These are phyloP conservation scores for Simmondsia chinensis DNA, from an alignment of 148 eudicot species.

Conservation along the genomic window DNA sequence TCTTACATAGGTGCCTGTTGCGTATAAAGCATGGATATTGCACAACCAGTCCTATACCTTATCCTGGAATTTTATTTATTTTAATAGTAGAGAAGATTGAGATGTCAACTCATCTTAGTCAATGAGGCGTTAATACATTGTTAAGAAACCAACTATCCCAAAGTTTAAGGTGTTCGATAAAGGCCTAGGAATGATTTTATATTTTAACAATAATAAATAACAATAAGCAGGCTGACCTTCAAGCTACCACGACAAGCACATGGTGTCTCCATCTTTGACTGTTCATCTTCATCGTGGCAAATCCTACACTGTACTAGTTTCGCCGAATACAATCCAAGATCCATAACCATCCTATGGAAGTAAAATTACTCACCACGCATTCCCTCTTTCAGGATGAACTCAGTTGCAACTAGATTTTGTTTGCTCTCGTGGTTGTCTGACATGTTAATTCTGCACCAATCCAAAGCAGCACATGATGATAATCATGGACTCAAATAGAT, in stretches of 20 bases:
- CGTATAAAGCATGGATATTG: too few relatives aligned
- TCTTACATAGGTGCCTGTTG: too few relatives aligned
- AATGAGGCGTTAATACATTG: neutral
- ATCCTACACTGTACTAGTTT: conserved; percentile 63
- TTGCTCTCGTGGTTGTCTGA: conserved; percentile 15
- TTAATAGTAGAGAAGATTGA: too few relatives aligned
- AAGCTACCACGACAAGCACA: conserved; percentile 81
- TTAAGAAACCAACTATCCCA: neutral
- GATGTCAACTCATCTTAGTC: neutral
- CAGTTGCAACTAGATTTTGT: conserved; percentile 12
- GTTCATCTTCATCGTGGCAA: conserved; percentile 81
- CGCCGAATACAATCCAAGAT: conserved; percentile 23
- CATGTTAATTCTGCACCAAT: neutral
- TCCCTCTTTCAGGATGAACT: conserved; percentile 5
- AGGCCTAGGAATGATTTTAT: too few relatives aligned
- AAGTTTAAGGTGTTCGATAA: neutral
- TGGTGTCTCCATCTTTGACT: conserved; percentile 71
- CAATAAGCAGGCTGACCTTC: conserved; percentile 40
- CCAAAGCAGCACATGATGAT: too few relatives aligned
- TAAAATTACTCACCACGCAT: conserved; percentile 11
- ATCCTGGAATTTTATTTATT: too few relatives aligned
- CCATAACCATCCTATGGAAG: conserved; percentile 35
- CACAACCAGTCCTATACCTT: too few relatives aligned
- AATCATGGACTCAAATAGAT: too few relatives aligned
- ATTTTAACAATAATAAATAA: conserved; percentile 2